Conservation (phyloP, 441 rosid genomes). For the Adansonia grandidieri region DNA sequence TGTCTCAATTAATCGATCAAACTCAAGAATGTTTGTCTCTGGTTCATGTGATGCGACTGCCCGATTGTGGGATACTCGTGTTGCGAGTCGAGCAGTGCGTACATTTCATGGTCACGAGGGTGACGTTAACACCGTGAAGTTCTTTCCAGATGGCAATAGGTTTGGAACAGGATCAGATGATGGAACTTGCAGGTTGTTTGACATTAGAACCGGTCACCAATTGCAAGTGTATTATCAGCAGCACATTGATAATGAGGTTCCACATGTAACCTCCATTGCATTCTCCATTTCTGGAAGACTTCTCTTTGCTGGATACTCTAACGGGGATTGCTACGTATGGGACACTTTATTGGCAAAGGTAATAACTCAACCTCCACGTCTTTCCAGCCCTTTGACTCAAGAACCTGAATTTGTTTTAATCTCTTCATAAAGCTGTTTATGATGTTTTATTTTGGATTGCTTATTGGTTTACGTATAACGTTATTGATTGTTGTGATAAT, state of each 20-base stretch:
- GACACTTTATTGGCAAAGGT: conserved; percentile 93
- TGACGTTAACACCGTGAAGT: conserved; percentile 90
- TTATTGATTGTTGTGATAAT: background rate
- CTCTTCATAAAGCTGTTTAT: background rate
- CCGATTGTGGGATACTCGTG: conserved; percentile 94
- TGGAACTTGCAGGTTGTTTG: conserved; percentile 95
- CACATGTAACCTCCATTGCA: conserved; percentile 75
- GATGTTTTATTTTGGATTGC: background rate
- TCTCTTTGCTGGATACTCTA: conserved; percentile 85
- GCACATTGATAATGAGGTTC: conserved; percentile 55
- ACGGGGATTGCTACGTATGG: conserved; percentile 85
- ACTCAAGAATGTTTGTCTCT: conserved; percentile 81
- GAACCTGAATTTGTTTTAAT: background rate
- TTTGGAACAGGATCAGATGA: conserved; percentile 98
- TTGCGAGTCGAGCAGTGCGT: conserved; percentile 90
- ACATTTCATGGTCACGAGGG: conserved; percentile 94
- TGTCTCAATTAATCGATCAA: conserved; percentile 75
- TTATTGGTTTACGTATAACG: background rate
- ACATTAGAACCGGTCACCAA: conserved; percentile 93
- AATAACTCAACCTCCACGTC: conserved; percentile 19
- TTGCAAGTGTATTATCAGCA: conserved; percentile 76
- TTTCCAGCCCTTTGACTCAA: background rate
- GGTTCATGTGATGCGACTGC: conserved; percentile 96
- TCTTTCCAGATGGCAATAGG: conserved; percentile 96
- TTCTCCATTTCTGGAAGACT: conserved; percentile 96